Evolutionary conservation across 768 basidiomycete species (phyloP).

Genomic region (Lactarius evosmus): DNA sequence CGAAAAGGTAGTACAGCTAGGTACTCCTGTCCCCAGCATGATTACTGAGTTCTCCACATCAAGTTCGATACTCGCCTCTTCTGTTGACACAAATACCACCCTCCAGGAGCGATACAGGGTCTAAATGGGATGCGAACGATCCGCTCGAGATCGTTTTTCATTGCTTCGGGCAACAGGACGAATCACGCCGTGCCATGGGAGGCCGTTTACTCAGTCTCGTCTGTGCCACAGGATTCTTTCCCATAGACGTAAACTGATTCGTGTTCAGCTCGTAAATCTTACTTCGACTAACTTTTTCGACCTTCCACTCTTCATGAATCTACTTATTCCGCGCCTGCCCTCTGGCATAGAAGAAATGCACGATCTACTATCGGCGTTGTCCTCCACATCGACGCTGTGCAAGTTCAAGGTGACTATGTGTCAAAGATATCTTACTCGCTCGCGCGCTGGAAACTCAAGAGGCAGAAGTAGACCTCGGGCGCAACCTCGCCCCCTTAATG

Average conservation of each 20-base stretch:
- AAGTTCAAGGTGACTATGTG: slow-evolving; percentile 36
- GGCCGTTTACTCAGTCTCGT: slow-evolving; percentile 35
- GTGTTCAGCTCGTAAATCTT: slow-evolving; percentile 36
- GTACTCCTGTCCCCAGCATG: background rate
- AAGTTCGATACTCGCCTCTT: slow-evolving; percentile 49
- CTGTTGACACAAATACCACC: slow-evolving; percentile 58
- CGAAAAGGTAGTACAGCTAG: slow-evolving; percentile 38
- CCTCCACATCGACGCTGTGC: slow-evolving; percentile 28
- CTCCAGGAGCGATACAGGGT: slow-evolving; percentile 44
- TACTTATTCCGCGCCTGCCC: slow-evolving; percentile 32
- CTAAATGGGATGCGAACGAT: slow-evolving; percentile 54
- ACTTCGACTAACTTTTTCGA: slow-evolving; percentile 36
- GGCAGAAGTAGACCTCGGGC: slow-evolving; percentile 30
- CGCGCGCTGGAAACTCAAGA: slow-evolving; percentile 6
- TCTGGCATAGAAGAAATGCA: slow-evolving; percentile 27
- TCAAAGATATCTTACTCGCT: slow-evolving; percentile 29
- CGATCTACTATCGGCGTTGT: slow-evolving; percentile 31
- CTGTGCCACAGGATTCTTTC: slow-evolving; percentile 21
- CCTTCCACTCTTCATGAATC: slow-evolving; percentile 35
- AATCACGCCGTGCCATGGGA: slow-evolving; percentile 29
- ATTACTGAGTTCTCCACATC: slow-evolving; percentile 9
- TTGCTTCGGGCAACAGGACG: slow-evolving; percentile 32
- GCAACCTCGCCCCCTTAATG: slow-evolving; percentile 31
- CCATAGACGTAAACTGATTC: slow-evolving; percentile 2
- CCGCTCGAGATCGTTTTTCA: slow-evolving; percentile 46